Evolutionary conservation across 306 rosid species (phyloP), one percentile per base, ranked within the genome.

Genomic region (Medicago ruthenica): DNA sequence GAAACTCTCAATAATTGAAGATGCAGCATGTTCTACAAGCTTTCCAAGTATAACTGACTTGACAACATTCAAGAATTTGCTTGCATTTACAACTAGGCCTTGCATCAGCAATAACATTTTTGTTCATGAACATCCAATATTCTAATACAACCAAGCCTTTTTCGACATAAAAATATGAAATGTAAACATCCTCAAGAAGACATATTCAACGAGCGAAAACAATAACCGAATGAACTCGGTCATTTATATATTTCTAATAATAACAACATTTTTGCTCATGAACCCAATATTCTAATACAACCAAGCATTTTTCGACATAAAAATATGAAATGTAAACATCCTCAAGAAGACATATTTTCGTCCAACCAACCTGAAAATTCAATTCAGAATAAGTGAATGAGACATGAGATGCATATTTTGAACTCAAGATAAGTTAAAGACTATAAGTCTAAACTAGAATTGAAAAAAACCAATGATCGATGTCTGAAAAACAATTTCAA

Each of bases 1-100:
- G 54, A 71, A 69, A 75, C 27, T 60, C 67, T 64, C 48, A 68
- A 45, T n/a, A 54, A 34, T 22, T 58, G 73, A 83, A 24, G 70
- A 82, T 5, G 41, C 17, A 45, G 5, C 39, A 41, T 24, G 17
- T 45, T 71, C 11, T 17, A 63, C 37, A 71, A 59, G 42, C 31
- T 59, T 42, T 11, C 75, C 63, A 70, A 70, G 62, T 34, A 34
- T 55, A 55, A 58, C 50, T 34, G 47, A 68, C 6, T 53, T 24
- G 42, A 48, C 77, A 67, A 34, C 36, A 48, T 0, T 36, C 27
- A 58, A 76, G 44, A 76, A 71, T 57, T 42, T 50, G 58, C 77
- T 71, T 63, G 65, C 47, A 50, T 27, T 31, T 16, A 65, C 60
- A 70, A 47, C 67, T 72, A 69, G 27, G 22, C 21, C 6, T 57